Conservation (phyloP, 345 rosid genomes). For the Syzygium grande region DNA sequence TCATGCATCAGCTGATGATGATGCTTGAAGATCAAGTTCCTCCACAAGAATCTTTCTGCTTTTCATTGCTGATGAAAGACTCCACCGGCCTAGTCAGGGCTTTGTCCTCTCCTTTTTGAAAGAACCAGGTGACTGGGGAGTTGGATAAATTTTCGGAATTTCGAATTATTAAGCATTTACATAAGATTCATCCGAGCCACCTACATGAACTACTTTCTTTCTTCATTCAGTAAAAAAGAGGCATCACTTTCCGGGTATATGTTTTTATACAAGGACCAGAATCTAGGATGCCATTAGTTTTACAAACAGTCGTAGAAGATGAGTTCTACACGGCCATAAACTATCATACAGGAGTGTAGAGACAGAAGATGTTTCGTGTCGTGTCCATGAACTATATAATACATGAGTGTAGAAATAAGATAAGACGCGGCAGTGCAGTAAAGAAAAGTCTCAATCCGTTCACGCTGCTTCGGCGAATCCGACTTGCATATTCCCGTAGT, state of each 20-base stretch:
- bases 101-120: not conserved
- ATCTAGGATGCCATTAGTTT: not conserved
- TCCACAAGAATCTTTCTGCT: not conserved
- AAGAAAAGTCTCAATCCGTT: not conserved
- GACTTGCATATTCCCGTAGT: constrained; percentile 60
- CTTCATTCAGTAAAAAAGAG: not conserved
- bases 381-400: not conserved
- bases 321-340: not conserved
- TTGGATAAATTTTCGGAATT: not conserved
- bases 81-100: not conserved
- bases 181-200: not conserved
- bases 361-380: not conserved
- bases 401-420: not conserved
- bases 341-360: not conserved
- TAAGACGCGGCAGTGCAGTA: not conserved
- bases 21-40: not conserved
- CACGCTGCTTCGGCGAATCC: constrained; percentile 92
- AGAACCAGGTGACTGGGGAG: not conserved
- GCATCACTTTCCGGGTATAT: not conserved
- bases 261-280: not conserved
- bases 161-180: not conserved
- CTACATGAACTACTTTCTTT: not conserved
- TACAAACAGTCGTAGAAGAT: not conserved
- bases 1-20: not conserved
- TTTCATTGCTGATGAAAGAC: not conserved